Conservation (phyloP, 2,329 filamentous ascomycete species). For the Diplodia mutila region DNA sequence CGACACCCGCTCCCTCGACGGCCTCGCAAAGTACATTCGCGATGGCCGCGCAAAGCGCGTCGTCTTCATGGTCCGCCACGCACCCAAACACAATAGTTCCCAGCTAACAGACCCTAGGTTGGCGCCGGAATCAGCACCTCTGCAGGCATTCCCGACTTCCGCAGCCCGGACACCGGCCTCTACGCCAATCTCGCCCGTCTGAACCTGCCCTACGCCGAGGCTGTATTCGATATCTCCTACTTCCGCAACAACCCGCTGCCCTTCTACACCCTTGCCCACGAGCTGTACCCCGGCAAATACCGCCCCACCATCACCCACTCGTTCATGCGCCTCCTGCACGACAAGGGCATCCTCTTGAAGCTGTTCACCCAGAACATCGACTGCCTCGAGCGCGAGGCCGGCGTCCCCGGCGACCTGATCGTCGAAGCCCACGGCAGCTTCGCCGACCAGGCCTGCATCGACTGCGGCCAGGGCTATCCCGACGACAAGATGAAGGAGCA, state of each 20-base stretch:
- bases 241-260: conserved; percentile 83
- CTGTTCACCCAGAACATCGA: conserved; percentile 99
- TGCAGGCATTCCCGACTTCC: conserved; percentile 84
- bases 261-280: conserved; percentile 89
- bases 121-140: conserved; percentile 85
- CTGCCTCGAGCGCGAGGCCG: conserved; percentile 85
- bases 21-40: conserved; percentile 79
- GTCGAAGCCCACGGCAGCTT: conserved; percentile 97
- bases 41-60: conserved; percentile 69
- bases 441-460: conserved; percentile 83
- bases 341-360: conserved; percentile 78
- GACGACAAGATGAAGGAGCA: conserved; percentile 73
- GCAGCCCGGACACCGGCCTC: conserved; percentile 88
- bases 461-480: conserved; percentile 75
- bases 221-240: conserved; percentile 90
- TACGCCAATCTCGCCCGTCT: conserved; percentile 90
- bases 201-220: conserved; percentile 85
- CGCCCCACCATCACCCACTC: conserved; percentile 86
- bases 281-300: conserved; percentile 89
- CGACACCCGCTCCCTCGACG: conserved; percentile 68
- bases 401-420: conserved; percentile 78
- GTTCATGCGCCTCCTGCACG: conserved; percentile 80
- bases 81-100: too few relatives aligned
- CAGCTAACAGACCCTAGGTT: conserved; percentile 51
- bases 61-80: conserved; percentile 70